Base-by-base conservation (phyloP, 1,139 yeast species). In the Geotrichum candidum region DNA sequence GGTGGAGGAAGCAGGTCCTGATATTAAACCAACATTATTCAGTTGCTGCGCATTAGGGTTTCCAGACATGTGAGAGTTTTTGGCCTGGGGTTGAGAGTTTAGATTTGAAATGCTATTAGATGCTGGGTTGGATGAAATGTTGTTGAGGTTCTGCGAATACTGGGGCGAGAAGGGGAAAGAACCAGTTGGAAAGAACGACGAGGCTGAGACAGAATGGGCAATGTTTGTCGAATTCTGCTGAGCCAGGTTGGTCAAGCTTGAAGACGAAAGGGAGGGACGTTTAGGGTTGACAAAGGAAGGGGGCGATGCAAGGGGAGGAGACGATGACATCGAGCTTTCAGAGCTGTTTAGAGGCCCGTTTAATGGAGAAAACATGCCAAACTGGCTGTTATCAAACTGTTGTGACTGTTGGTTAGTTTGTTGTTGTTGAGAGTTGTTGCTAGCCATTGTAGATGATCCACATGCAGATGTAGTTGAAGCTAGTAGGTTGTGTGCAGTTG, bases 161-260 rank as follows among this genome's bases (percentile, higher is more conserved):
- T 59, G 64, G 33, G 62, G 48, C 23, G 57, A 56, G 18, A 56
- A 59, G 10, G 61, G 64, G 29, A 59, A 61, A 15, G 62, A 53
- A 23, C 62, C 56, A 18, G 61, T 38, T n/a, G 64, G 62, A 31
- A 62, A 62, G 41, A 60, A 60, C 5, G 62, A 56, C 25, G 64
- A 62, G 13, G 64, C 54, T 15, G 60, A 58, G n/a, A 56, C 35
- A 18, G 62, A 56, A 53, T 56, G 59, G 15, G 59, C 46, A 35
- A 59, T 50, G 22, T 22, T 22, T 4, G 38, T 22, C 4, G 18
- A 6, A 22, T 22, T 38, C 11, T 13, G 18, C 23, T 46, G 52
- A 23, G 25, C 29, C 22, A 54, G 35, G 35, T 41, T 52, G 2
- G 61, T 13, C 41, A 48, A n/a, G 46, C 33, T 56, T 29, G 62